Base-by-base conservation (phyloP, 352 stramenopile genomes). In the Plasmopara muralis region DNA sequence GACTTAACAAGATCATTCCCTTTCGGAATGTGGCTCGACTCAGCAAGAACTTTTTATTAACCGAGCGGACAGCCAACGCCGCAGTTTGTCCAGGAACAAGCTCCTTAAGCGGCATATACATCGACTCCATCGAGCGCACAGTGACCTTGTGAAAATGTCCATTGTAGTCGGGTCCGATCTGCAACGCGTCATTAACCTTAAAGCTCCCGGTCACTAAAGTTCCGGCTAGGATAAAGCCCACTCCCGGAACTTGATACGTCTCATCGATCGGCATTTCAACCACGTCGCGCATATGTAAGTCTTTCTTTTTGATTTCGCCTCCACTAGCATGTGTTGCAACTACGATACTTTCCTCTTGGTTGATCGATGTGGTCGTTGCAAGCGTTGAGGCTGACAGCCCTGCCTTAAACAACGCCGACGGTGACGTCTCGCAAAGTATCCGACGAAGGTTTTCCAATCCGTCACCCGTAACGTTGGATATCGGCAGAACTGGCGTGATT, bases 401-500 rank as follows among this genome's bases (percentile, higher is more conserved):
- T 31, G 74, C 74, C 53, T 87, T 87, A 64, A 89, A 88, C 43
- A 91, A 57, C 25, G 81, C 81, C 5, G 64, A 63, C 2, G 81
- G 82, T 43, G 75, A 91, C 47, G 75, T 79, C 37, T 71, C 75
- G 55, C 53, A 87, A 47, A 85, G 76, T 66, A 89, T 85, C 48
- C 75, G 76, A 16, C 77, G 70, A 29, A 93, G 46, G 47, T 93
- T 93, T 9, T 72, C 67, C 40, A 93, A 61, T 0, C 95, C 95
- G 50, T 98, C 85, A 16, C 97, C 97, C 9, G 95, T 98, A 9
- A 99, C 97, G 73, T 97, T 98, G 2, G 95, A 99, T 33, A 98
- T 93, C 9, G 96, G 88, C 65, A 99, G 84, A 52, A 99, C 97
- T 6, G 97, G 97, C 34, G 95, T 97, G 40, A 99, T 79, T 34